A percentile compares a stretch with the other conserved stretches of the same genome.
Evolutionary conservation across 768 basidiomycete genomes (phyloP).

Genomic region (Suillus decipiens): DNA sequence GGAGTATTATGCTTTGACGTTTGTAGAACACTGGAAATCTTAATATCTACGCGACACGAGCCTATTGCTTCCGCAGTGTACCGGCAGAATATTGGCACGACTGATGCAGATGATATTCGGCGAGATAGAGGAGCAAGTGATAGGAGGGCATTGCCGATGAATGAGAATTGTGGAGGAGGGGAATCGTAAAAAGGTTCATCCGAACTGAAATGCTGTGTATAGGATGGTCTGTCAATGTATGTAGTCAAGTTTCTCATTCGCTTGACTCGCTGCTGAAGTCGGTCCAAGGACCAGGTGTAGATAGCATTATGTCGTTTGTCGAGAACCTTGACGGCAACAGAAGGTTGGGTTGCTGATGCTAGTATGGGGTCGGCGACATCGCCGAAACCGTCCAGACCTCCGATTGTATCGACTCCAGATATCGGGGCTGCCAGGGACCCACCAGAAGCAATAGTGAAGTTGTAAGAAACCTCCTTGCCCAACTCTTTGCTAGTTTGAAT

Average conservation of each 20-base stretch:
- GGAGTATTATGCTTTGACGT: constrained; percentile 63
- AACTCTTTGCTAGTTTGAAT: constrained; percentile 70
- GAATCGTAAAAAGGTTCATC: constrained; percentile 93
- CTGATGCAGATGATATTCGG: constrained; percentile 70
- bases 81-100: constrained; percentile 87
- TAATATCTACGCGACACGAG: constrained; percentile 86
- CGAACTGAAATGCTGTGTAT: constrained; percentile 91
- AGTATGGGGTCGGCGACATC: constrained; percentile 87
- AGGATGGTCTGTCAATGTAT: constrained; percentile 90
- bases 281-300: constrained; percentile 89
- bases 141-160: constrained; percentile 85
- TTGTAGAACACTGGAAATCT: constrained; percentile 67
- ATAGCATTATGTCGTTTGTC: constrained; percentile 87
- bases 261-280: constrained; percentile 84
- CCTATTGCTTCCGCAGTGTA: constrained; percentile 97
- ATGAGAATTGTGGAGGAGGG: constrained; percentile 87
- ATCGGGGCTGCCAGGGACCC: constrained; percentile 75
- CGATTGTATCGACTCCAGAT: constrained; percentile 84
- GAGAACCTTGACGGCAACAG: constrained; percentile 86
- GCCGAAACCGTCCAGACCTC: constrained; percentile 88
- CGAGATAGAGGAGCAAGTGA: constrained; percentile 82
- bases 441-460: constrained; percentile 89
- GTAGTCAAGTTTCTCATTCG: constrained; percentile 93
- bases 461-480: constrained; percentile 84
- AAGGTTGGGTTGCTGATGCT: constrained; percentile 73